Evolutionary conservation across 164 flowering plant species (phyloP), one percentile per base, ranked within the genome.

Genomic region (Annona cherimola): DNA sequence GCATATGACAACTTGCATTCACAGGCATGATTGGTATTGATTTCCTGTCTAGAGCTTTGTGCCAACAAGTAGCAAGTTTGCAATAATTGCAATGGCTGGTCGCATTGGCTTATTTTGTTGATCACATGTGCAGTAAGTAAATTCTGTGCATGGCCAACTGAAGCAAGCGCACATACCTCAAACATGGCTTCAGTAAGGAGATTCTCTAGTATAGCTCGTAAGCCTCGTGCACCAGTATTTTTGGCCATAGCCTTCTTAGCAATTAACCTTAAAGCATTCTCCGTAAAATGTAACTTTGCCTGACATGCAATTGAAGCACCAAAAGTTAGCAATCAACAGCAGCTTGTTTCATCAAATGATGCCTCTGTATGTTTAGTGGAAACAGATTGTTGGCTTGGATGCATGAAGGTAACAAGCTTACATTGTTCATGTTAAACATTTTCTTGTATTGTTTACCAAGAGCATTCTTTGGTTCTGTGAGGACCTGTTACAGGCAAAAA

Each of bases 371-470:
- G 26, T 11, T 26, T 44, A 50, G 14, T 50, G 57, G 9, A 50
- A 50, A 50, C 9, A 50, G 46, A 46, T 16, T 50, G 7, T 2
- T 1, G 12, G 14, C 14, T 64, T 26, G 63, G 41, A n/a, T 20
- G 3, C 3, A 39, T 18, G 39, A 45, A 14, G 69, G 16, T 54
- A 73, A 68, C 72, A 16, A 64, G 68, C 98, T 84, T 82, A 93
- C 99, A 73, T 89, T 84, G 73, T 93, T 95, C 99, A 95, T 95
- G 79, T 87, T 83, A 72, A 95, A 93, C 81, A 93, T 70, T 78
- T 93, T 93, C 87, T 90, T 93, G 87, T 89, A 95, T 84, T 95
- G 99, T 86, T 87, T 95, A 39, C 93, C 93, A 66, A 95, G 97
- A 74, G 99, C 99, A 84, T 95, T 91, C 77, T 85, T 95, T 65